These are phyloP conservation scores for Porphyrellus cyaneotinctus DNA, from an alignment of 768 basidiomycete genomes.

Conservation along the genomic window DNA sequence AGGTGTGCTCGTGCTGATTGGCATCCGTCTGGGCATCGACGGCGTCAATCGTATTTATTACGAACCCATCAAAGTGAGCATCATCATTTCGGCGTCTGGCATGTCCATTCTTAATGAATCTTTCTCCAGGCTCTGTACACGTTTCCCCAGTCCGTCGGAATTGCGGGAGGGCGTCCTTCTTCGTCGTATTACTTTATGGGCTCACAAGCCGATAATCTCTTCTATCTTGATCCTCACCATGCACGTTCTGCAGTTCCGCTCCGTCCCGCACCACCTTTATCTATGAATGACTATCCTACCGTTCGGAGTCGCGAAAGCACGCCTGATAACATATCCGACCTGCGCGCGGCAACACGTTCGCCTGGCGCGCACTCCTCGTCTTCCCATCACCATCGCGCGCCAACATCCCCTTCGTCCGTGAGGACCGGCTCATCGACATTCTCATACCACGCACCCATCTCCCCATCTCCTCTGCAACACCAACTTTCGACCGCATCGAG, in stretches of 20 bases:
- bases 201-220: slow-evolving; percentile 80
- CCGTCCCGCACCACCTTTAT: slow-evolving; percentile 41
- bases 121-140: slow-evolving; percentile 69
- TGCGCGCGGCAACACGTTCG: slow-evolving; percentile 24
- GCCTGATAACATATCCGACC: slow-evolving; percentile 30
- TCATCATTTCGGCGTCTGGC: neutral
- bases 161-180: slow-evolving; percentile 94
- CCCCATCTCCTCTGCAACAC: slow-evolving; percentile 64
- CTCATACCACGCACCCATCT: slow-evolving; percentile 55
- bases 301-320: slow-evolving; percentile 28
- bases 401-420: slow-evolving; percentile 51
- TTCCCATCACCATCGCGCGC: slow-evolving; percentile 33
- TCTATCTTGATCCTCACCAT: slow-evolving; percentile 80
- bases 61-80: slow-evolving; percentile 69
- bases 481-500: slow-evolving; percentile 48
- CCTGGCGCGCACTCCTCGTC: slow-evolving; percentile 19
- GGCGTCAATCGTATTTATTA: slow-evolving; percentile 96
- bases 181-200: slow-evolving; percentile 98
- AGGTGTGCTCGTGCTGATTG: slow-evolving; percentile 83
- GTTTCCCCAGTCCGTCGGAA: slow-evolving; percentile 93
- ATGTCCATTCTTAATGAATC: neutral
- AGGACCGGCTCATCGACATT: slow-evolving; percentile 46
- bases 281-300: slow-evolving; percentile 21
- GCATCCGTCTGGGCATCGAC: slow-evolving; percentile 83
- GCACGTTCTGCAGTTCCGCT: slow-evolving; percentile 74